Percentiles rank a stretch among this genome's conserved stretches.
phyloP scores from a whole-genome alignment of 1,139 yeast species.

The Yarrowia galli region DNA sequence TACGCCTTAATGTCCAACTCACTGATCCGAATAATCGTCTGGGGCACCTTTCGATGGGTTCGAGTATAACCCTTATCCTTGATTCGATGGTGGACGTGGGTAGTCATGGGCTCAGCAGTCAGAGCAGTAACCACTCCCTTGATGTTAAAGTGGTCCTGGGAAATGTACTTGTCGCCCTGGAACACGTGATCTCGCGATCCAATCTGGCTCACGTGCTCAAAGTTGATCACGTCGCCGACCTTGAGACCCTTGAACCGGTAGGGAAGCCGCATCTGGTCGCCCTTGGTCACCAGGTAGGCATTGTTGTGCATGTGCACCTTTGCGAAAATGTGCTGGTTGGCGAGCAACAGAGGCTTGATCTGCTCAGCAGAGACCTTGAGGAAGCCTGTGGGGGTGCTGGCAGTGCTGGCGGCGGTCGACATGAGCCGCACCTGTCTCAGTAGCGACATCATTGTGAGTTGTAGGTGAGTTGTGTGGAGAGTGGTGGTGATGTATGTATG shows the following conservation, averaged over 20 bases:
- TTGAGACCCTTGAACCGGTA: conserved; percentile 74
- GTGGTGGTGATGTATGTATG: conserved; percentile 18
- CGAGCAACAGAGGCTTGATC: conserved; percentile 67
- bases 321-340: conserved; percentile 69
- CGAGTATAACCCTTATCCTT: conserved; percentile 63
- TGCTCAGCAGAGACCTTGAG: conserved; percentile 46
- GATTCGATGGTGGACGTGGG: conserved; percentile 81
- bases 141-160: conserved; percentile 62
- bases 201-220: conserved; percentile 77
- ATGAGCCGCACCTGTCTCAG: conserved; percentile 30
- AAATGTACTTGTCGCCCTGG: conserved; percentile 60
- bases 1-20: conserved; percentile 54
- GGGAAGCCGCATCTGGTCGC: conserved; percentile 83
- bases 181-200: conserved; percentile 87
- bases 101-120: conserved; percentile 84
- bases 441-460: conserved; percentile 17
- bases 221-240: conserved; percentile 77
- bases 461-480: conserved; percentile 8
- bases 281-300: conserved; percentile 88
- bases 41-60: conserved; percentile 47
- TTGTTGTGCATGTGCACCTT: conserved; percentile 80
- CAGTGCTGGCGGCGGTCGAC: conserved; percentile 9
- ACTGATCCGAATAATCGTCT: conserved; percentile 80
- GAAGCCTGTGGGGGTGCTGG: conserved; percentile 8
- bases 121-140: conserved; percentile 85